A percentile compares a stretch with the other conserved stretches of the same genome.
These are phyloP conservation scores for Chaetoceros tenuissimus DNA, from an alignment of 108 stramenopile species.

Conservation along the genomic window DNA sequence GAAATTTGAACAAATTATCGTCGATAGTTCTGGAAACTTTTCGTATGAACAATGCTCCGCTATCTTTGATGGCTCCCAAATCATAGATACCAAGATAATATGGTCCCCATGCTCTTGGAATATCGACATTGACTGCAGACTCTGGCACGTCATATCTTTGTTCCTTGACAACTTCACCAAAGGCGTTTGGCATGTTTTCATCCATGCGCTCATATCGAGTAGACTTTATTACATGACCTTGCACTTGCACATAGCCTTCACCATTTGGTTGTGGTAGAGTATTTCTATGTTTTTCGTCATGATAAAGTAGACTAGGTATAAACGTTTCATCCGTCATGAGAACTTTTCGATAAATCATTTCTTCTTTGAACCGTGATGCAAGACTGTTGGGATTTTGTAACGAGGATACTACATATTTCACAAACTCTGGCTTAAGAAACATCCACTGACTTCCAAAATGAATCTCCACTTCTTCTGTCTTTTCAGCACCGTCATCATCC, in stretches of 20 bases:
- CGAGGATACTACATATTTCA: constrained; percentile 41
- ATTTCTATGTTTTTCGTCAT: constrained; percentile 31
- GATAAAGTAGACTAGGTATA: constrained; percentile 73
- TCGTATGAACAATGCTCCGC: constrained; percentile 77
- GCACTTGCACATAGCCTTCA: background rate
- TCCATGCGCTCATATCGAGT: constrained; percentile 89
- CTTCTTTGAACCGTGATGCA: constrained; percentile 40
- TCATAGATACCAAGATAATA: constrained; percentile 86
- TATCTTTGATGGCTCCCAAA: constrained; percentile 48
- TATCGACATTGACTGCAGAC: constrained; percentile 27
- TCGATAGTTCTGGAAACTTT: constrained; percentile 71
- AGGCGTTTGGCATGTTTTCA: constrained; percentile 68
- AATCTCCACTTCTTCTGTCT: constrained; percentile 16
- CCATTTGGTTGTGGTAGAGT: constrained; percentile 42
- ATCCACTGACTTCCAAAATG: constrained; percentile 90
- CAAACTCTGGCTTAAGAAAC: constrained; percentile 61
- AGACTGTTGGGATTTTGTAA: constrained; percentile 53
- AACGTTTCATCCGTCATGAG: constrained; percentile 90
- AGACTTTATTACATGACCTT: constrained; percentile 37
- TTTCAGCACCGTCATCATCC: constrained; percentile 31
- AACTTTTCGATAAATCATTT: constrained; percentile 39
- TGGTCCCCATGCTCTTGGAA: constrained; percentile 74
- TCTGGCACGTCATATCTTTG: constrained; percentile 53
- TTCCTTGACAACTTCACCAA: constrained; percentile 30
- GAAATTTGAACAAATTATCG: constrained; percentile 49